Evolutionary conservation across 306 rosid genomes (phyloP), one percentile per base, ranked within the genome.

Genomic region (Quercus wislizeni): DNA sequence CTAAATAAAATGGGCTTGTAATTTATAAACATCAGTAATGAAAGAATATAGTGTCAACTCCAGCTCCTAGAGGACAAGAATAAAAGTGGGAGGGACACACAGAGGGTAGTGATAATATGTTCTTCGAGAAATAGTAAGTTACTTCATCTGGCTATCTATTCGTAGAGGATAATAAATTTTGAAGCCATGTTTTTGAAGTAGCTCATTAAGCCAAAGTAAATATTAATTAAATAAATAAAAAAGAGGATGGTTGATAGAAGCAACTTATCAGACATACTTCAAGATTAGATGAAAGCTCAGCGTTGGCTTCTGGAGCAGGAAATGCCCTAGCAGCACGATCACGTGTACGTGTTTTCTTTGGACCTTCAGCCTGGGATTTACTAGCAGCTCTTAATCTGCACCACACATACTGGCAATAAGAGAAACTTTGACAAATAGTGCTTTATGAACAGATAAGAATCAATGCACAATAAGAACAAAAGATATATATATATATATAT

Each of bases 261-360:
- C 38, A 58, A 62, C 27, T 72, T 52, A 62, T 63, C 63, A 19
- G 23, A 90, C 97, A 57, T 90, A 94, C 98, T 76, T 94, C 97
- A 30, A 94, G 86, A 83, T 92, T 94, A 75, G 89, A 85, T 85
- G 92, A 96, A 80, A 92, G 94, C 80, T 94, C 98, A 0, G 98
- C 97, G 46, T 94, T 94, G 91, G 98, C 98, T 87, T 90, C 98
- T 59, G 93, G 96, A 76, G 96, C 92, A 69, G 92, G 87, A 80
- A 89, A 73, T 71, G 86, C 85, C 87, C 93, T 90, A 78, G 72
- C 83, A 55, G 86, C 87, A 63, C 86, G 90, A 74, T 90, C 90
- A 30, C 91, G 97, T 13, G 83, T 54, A 6, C 93, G 96, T 54
- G 83, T 71, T 87, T 90, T 94, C 91, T 89, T 94, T 75, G 83